A percentile compares a stretch with the other conserved stretches of the same genome.
Evolutionary conservation across 1,139 yeast species (phyloP).

Genomic region (Blastobotrys persicus): DNA sequence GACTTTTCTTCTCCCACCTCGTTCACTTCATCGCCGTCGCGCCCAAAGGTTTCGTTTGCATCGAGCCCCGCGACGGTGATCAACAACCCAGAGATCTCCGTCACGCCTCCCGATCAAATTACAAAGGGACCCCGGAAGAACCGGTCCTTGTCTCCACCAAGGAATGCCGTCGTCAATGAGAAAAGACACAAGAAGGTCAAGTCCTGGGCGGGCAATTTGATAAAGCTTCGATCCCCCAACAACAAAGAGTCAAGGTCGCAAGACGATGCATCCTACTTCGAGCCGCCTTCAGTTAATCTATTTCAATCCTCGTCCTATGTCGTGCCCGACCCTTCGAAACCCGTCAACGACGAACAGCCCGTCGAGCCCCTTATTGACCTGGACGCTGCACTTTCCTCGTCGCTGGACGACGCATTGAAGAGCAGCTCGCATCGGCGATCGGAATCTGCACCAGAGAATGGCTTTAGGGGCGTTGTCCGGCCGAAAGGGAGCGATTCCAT

Average conservation of each 20-base stretch:
- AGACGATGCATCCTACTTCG: too few species aligned
- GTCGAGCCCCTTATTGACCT: conserved; percentile 29
- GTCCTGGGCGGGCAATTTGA: conserved; percentile 24
- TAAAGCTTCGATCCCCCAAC: conserved; percentile 14
- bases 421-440: conserved; percentile 26
- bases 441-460: conserved; percentile 30
- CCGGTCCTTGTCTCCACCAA: conserved; percentile 1
- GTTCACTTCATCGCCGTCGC: conserved; percentile 3
- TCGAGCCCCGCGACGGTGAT: conserved; percentile 2
- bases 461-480: conserved; percentile 30
- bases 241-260: not conserved
- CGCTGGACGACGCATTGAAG: conserved; percentile 4
- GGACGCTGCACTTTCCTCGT: conserved; percentile 29
- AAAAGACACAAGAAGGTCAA: conserved; percentile 23
- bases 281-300: too few species aligned
- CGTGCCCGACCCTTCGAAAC: conserved; percentile 10
- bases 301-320: conserved; percentile 23
- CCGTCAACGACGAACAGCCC: conserved; percentile 12
- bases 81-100: conserved; percentile 1
- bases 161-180: not conserved
- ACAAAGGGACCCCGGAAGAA: not conserved
- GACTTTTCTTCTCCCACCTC: conserved; percentile 2
- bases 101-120: not conserved
- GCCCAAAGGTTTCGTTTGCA: conserved; percentile 13
- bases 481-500: conserved; percentile 12